Conservation (phyloP, 176 grass and related monocot genomes). For the Bolboschoenus planiculmis region DNA sequence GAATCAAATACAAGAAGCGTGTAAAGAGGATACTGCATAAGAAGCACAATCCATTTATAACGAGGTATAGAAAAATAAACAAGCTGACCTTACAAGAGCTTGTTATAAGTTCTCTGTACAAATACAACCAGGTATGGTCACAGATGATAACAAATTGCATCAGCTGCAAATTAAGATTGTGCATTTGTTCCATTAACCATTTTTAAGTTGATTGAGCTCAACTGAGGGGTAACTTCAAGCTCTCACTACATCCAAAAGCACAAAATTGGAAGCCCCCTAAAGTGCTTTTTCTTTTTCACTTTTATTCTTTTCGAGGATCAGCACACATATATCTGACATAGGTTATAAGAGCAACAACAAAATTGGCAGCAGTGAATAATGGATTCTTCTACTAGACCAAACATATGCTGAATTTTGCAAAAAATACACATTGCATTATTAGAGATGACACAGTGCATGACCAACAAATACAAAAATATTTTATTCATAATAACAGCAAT, state of each 20-base stretch:
- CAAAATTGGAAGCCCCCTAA: background rate
- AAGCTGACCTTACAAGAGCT: background rate
- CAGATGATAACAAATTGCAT: background rate
- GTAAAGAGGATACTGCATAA: slow-evolving; percentile 73
- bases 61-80: background rate
- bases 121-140: background rate
- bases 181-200: background rate
- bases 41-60: background rate
- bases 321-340: background rate
- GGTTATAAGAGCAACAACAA: background rate
- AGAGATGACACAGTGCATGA: background rate
- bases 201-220: background rate
- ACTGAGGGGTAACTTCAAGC: background rate
- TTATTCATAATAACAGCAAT: background rate
- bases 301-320: background rate
- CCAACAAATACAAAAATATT: background rate
- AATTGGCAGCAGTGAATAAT: background rate
- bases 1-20: slow-evolving; percentile 87
- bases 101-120: background rate
- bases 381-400: background rate
- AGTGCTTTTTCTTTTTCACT: background rate
- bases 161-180: background rate
- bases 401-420: background rate
- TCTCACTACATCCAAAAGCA: background rate
- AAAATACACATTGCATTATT: background rate